Evolutionary conservation across 805 yeast species (phyloP), one percentile per base, ranked within the genome.

Genomic region (Hanseniaspora taiwanica): DNA sequence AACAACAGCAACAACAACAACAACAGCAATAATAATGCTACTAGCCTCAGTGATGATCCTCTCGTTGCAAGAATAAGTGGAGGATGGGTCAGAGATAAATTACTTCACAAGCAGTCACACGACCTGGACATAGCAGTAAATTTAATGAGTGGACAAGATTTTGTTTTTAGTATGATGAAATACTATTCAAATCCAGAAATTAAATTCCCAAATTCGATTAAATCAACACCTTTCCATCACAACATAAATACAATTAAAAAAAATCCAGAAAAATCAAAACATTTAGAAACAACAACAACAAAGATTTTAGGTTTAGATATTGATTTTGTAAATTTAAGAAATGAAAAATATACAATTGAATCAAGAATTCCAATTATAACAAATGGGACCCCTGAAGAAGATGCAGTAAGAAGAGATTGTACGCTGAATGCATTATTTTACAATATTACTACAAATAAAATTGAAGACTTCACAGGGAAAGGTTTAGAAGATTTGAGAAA

Each of bases 31-130:
- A 12, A 14, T 10, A 33, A 38, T 6, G 19, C 40, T 3, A 34
- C 37, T 14, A 21, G 13, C n/a, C 12, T 16, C 18, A 38, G 37
- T 2, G 40, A 42, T 3, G 46, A 53, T 16, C 51, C 46, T n/a
- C 55, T 79, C 8, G 78, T 70, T 35, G 65, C 82, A 12, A 59
- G 98, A 44, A 82, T 91, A 48, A 87, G 96, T 0, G 98, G 98
- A 27, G 98, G 98, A 0, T 89, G 98, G 98, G 98, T 91, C 2
- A 71, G 98, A 50, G 98, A 91, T 58, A 91, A 91, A 60, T 64
- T 91, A 21, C 64, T 91, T 23, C 94, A 94, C 0, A 68, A 70
- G 36, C 75, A 74, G 18, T 78, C 89, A 33, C 77, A 89, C 53
- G 99, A 91, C 57, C 66, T 91, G 23, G 99, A 91, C 52, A 83